Conservation (phyloP, 306 rosid species). For the Vigna radiata region DNA sequence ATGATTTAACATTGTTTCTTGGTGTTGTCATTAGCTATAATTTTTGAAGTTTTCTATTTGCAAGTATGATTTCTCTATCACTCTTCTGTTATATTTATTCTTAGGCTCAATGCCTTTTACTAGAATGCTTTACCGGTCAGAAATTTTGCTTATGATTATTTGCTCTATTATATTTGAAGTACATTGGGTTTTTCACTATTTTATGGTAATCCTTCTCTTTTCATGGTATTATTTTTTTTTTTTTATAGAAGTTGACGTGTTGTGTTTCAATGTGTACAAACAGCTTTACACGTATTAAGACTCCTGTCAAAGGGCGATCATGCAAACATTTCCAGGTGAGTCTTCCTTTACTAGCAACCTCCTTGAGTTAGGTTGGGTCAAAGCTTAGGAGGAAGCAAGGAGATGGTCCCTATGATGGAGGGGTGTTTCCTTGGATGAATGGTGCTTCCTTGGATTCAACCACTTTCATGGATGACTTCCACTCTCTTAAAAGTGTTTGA, state of each 20-base stretch:
- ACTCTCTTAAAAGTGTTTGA: too few relatives aligned
- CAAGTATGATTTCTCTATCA: slow-evolving; percentile 17
- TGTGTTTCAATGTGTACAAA: slow-evolving; percentile 45
- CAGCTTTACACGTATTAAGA: slow-evolving; percentile 76
- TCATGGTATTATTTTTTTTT: background rate
- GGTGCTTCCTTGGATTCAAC: too few relatives aligned
- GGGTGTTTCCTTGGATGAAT: too few relatives aligned
- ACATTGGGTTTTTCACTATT: background rate
- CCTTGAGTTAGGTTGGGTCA: too few relatives aligned
- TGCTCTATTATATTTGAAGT: slow-evolving; percentile 28
- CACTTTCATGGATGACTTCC: too few relatives aligned
- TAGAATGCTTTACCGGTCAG: slow-evolving; percentile 18
- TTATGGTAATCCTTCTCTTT: slow-evolving; percentile 14
- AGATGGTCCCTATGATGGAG: too few relatives aligned
- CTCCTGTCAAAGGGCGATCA: slow-evolving; percentile 87
- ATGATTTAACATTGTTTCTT: background rate
- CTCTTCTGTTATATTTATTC: slow-evolving; percentile 24
- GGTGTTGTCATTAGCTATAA: slow-evolving; percentile 2
- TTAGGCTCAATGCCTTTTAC: slow-evolving; percentile 9
- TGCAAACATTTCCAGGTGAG: slow-evolving; percentile 93
- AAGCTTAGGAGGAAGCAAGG: too few relatives aligned
- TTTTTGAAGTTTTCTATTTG: slow-evolving; percentile 6
- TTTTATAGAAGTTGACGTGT: slow-evolving; percentile 31
- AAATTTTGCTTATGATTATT: slow-evolving; percentile 30
- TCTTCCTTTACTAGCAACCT: slow-evolving; percentile 27